phyloP scores from a whole-genome alignment of 495 filamentous ascomycete species.

The Lophiotrema nucula region DNA sequence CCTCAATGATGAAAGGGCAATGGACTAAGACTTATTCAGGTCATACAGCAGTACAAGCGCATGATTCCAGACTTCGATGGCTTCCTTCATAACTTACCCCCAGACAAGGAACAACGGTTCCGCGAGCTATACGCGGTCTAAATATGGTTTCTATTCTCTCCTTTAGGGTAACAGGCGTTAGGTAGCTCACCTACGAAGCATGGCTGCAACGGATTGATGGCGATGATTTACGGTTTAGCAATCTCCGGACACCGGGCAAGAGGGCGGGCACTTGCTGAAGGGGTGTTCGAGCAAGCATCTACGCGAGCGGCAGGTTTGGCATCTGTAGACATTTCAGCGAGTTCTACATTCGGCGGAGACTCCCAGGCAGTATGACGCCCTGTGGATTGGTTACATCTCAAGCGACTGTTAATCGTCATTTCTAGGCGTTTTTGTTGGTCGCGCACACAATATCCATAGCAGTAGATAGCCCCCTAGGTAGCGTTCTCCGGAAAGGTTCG shows the following conservation, averaged over 20 bases:
- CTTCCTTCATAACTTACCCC: constrained; percentile 69
- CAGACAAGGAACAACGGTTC: constrained; percentile 34
- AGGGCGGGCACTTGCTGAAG: neutral
- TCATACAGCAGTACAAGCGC: constrained; percentile 75
- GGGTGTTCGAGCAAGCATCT: constrained; percentile 3
- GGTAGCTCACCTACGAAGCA: neutral
- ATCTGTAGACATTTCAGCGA: constrained; percentile 35
- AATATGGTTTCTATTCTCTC: constrained; percentile 21
- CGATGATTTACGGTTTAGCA: constrained; percentile 4
- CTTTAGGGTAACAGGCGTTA: constrained; percentile 21
- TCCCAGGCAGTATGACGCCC: constrained; percentile 3
- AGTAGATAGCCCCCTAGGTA: constrained; percentile 21
- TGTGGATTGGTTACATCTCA: constrained; percentile 1
- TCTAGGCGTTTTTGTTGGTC: constrained; percentile 26
- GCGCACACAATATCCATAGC: constrained; percentile 26
- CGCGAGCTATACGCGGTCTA: constrained; percentile 29
- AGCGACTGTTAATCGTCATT: constrained; percentile 23
- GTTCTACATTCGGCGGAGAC: constrained; percentile 9
- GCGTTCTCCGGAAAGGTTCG: constrained; percentile 7
- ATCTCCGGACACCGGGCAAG: constrained; percentile 22
- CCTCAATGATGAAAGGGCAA: too few species aligned
- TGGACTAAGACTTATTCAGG: constrained; percentile 42
- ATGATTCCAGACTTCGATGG: constrained; percentile 82
- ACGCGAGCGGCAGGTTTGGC: constrained; percentile 19
- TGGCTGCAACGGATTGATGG: constrained; percentile 5